Base-by-base conservation (phyloP, 345 rosid species). In the Hibiscus mutabilis region DNA sequence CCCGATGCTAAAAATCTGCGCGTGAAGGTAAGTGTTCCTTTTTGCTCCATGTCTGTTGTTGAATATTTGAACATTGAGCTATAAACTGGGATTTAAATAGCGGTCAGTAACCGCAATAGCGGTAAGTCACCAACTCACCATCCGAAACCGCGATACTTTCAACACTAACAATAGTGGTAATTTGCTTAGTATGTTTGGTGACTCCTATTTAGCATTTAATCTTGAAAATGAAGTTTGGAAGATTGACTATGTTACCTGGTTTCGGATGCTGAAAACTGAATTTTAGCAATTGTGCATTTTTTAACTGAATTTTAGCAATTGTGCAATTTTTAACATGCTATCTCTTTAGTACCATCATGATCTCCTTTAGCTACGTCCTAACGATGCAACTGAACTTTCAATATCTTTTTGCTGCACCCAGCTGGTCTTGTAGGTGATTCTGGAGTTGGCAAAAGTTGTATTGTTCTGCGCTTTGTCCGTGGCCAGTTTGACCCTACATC, bases 371-470 rank as follows among this genome's bases (percentile, higher is more conserved):
- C 5, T 42, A 22, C 11, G 2, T 44, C 1, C 6, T 65, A 5
- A 4, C 5, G 14, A 76, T 66, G 67, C 24, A 15, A 2, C 66
- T 78, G 67, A 80, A 19, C 14, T 74, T 73, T 74, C 22, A 8
- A 66, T 69, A 65, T 15, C 68, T 74, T 79, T 33, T 60, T 60
- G 74, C 69, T 70, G 15, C 68, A 31, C 71, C 73, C 86, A 94
- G 98, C 85, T 91, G 73, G 98, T 94, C 73, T 76, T 94, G 33
- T 84, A 81, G 98, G 98, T 74, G 96, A 94, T 78, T 94, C 98
- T 49, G 98, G 98, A 74, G 98, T 94, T 21, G 98, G 98, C 67
- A 94, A 94, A 80, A 94, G 98, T 71, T 94, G 98, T 77, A 94
- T 94, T 68, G 98, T 94, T 66, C 97, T 94, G 61, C 95, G 93